Evolutionary conservation across 768 basidiomycete species (phyloP).

Genomic region (Naematelia encephala): DNA sequence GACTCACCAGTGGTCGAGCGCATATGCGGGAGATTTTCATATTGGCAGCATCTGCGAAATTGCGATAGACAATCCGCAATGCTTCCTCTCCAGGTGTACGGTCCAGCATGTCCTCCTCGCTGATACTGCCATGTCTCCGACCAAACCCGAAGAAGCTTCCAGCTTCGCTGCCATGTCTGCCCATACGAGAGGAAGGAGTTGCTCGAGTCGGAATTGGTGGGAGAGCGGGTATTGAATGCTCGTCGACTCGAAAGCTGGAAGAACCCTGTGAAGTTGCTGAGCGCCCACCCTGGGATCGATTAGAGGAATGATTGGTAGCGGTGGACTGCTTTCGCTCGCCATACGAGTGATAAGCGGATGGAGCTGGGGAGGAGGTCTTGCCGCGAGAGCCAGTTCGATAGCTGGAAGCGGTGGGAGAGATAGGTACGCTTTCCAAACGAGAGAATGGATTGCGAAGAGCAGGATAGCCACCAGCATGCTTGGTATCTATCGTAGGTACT

Average conservation of each 20-base stretch:
- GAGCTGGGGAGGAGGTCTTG: conserved; percentile 19
- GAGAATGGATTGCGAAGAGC: conserved; percentile 47
- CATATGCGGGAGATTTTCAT: conserved; percentile 73
- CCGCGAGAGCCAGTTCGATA: background rate
- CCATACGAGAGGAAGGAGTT: conserved; percentile 23
- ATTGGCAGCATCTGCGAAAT: conserved; percentile 76
- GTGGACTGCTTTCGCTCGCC: conserved; percentile 33
- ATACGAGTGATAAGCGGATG: conserved; percentile 16
- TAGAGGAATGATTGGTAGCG: conserved; percentile 26
- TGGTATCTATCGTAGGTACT: conserved; percentile 29
- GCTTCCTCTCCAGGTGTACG: conserved; percentile 86
- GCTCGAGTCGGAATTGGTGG: conserved; percentile 38
- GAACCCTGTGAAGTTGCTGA: conserved; percentile 36
- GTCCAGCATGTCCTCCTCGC: conserved; percentile 63
- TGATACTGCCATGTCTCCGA: conserved; percentile 27
- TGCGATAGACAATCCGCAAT: conserved; percentile 79
- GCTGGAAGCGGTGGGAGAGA: conserved; percentile 22
- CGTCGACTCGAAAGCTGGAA: conserved; percentile 32
- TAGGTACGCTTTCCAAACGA: conserved; percentile 26
- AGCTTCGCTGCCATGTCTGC: conserved; percentile 35
- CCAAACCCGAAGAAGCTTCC: conserved; percentile 25
- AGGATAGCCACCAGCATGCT: conserved; percentile 33
- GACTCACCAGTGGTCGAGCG: conserved; percentile 63
- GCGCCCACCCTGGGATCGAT: conserved; percentile 29
- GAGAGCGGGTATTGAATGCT: conserved; percentile 35